Base-by-base conservation (phyloP, 495 filamentous ascomycete genomes). In the Filosporella fistucella region DNA sequence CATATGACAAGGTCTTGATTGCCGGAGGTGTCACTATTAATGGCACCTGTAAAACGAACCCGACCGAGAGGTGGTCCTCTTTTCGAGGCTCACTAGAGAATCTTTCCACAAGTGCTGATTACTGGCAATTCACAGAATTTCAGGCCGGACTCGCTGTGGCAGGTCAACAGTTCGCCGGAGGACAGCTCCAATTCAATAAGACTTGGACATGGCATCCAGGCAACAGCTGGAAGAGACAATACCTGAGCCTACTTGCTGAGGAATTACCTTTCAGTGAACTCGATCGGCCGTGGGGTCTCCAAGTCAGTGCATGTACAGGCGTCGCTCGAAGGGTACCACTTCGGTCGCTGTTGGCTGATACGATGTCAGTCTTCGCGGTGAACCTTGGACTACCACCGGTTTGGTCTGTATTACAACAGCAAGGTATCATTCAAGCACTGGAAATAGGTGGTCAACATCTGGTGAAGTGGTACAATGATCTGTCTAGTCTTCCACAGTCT, bases 261-360 rank as follows among this genome's bases (percentile, higher is more conserved):
- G 49, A 52, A 17, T n/a, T 52, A 1, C 24, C 13, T 23, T 20
- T 52, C 12, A 4, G 20, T 21, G 21, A 35, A 12, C 24, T 52
- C n/a, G 22, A 52, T 42, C 25, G 14, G 14, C 30, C 41, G 14
- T 52, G 49, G 4, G 41, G 41, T 4, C 29, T 52, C n/a, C 49
- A 45, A 32, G 21, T 52, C 17, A 52, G 49, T 21, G 30, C 35
- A 13, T 52, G 41, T 18, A 52, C 49, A 11, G 49, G 49, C 7
- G 41, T 52, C 29, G 40, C 49, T n/a, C 2, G 41, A 16, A 45
- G 49, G 22, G 49, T 46, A 13, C 17, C 41, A 9, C 41, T 52
- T 22, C 41, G 49, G 3, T n/a, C 23, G 22, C 36, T 35, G 12
- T 46, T 46, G 6, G 43, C 43, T 5, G 43, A 46, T 36, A 11